Percentiles rank a stretch among this genome's conserved stretches.
Evolutionary conservation across 2,329 filamentous ascomycete genomes (phyloP).

Genomic region (Trichoderma pleuroti): DNA sequence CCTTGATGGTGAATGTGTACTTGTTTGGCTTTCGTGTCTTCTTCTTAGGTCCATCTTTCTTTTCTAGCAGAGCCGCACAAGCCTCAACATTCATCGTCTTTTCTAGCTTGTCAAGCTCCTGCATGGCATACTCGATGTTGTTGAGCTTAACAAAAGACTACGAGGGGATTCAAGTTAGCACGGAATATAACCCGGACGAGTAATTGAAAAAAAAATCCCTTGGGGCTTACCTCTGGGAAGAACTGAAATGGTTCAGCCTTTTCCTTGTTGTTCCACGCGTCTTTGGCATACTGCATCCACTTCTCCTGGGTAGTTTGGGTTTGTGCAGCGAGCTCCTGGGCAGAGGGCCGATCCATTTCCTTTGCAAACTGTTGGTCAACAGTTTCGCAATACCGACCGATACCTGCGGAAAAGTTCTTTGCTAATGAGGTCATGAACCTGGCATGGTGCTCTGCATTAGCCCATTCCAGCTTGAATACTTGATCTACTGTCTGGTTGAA

Average conservation of each 20-base stretch:
- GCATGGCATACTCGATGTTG: slow-evolving; percentile 92
- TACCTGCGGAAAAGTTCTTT: slow-evolving; percentile 76
- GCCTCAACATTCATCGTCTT: slow-evolving; percentile 86
- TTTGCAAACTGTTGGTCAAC: slow-evolving; percentile 79
- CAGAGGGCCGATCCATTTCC: slow-evolving; percentile 90
- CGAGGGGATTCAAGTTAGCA: not conserved
- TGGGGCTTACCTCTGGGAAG: slow-evolving; percentile 71
- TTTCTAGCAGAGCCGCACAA: slow-evolving; percentile 77
- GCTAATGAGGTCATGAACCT: slow-evolving; percentile 95
- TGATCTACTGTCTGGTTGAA: slow-evolving; percentile 92
- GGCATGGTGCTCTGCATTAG: slow-evolving; percentile 87
- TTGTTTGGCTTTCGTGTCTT: slow-evolving; percentile 68
- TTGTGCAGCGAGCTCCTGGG: slow-evolving; percentile 76
- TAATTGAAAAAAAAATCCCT: not conserved
- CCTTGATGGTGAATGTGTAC: slow-evolving; percentile 98
- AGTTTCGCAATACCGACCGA: slow-evolving; percentile 87
- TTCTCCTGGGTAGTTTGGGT: slow-evolving; percentile 84
- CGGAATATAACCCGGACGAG: not conserved
- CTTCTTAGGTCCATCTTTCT: slow-evolving; percentile 66
- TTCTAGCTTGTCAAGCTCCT: slow-evolving; percentile 87
- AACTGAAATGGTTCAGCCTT: slow-evolving; percentile 97
- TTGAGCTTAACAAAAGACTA: slow-evolving; percentile 97
- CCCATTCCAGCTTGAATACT: slow-evolving; percentile 82
- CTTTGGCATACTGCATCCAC: slow-evolving; percentile 88
- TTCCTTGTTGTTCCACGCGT: slow-evolving; percentile 87